Evolutionary conservation across 495 filamentous ascomycete genomes (phyloP), one percentile per base, ranked within the genome.

Genomic region (Annulohypoxylon maeteangense): DNA sequence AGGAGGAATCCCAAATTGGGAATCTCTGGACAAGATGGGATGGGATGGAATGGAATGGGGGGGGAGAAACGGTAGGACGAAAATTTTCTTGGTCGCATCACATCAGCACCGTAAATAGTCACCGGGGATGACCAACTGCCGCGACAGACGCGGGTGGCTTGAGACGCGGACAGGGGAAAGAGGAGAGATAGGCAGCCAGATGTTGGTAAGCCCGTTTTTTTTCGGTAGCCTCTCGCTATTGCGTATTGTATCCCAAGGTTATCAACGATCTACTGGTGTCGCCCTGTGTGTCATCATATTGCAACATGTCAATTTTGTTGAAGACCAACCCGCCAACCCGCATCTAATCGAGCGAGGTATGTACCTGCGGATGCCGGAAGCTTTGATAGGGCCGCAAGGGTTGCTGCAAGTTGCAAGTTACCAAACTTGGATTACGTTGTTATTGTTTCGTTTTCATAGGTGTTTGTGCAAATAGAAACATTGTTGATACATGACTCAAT

Each of bases 81-180:
- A 61, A 69, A 44, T 32, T 62, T 50, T 57, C 40, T 62, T 50
- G 65, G 50, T 51, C 18, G 42, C 54, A 66, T 69, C 60, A 73
- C 70, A 62, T 66, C 65, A 69, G 65, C 70, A 66, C 60, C 61
- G 70, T 63, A 67, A 67, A 67, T 67, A 68, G 60, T 44, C 42
- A 51, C 47, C 20, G 47, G 61, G 36, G 44, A 60, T 54, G 45
- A 60, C 61, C 65, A 73, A 69, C 70, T 73, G 65, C 65, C 70
- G 65, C 65, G 70, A 73, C 34, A 65, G 70, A 69, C 70, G 65
- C 65, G 55, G 48, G 16, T 61, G 42, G 54, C 51, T 66, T 23
- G 53, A 58, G 60, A 68, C 34, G 44, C 40, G 27, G 40, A 44
- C 40, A 44, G n/a, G 57, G 59, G 27, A 22, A 23, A 40, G 42